These are phyloP conservation scores for Kitagawia praeruptora DNA, from an alignment of 129 eudicot genomes.

Conservation along the genomic window DNA sequence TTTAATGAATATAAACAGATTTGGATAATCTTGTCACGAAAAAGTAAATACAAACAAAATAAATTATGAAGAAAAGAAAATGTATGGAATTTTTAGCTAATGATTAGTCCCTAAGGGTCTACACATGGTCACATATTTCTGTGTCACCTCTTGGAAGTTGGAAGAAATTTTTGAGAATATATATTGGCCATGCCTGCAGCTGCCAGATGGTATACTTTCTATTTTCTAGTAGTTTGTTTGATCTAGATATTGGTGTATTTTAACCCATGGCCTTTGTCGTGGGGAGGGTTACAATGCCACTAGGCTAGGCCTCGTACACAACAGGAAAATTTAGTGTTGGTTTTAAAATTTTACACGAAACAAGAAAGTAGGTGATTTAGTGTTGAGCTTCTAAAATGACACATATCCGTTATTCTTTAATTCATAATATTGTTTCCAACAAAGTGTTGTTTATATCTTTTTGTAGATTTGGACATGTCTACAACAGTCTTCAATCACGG, in stretches of 20 bases:
- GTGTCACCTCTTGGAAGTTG: no score
- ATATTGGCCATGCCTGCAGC: no score
- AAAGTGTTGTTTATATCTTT: neutral
- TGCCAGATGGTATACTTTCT: no score
- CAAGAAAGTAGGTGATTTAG: neutral
- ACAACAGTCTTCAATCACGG: conserved; percentile 56
- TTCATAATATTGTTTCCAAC: neutral
- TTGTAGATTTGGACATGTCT: conserved; percentile 67
- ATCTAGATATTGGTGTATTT: no score
- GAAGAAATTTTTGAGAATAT: no score
- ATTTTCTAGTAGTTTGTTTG: no score
- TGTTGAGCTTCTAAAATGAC: no score
- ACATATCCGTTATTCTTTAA: neutral
- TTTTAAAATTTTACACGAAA: neutral
- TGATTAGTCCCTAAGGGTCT: neutral
- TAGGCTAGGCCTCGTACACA: neutral
- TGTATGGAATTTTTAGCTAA: neutral
- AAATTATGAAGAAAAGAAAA: neutral
- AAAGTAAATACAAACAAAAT: no score
- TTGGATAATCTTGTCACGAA: neutral
- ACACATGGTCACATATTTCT: no score
- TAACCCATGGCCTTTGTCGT: neutral
- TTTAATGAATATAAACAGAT: neutral
- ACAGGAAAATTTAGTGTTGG: neutral
- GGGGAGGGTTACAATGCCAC: neutral